These are phyloP conservation scores for Kwoniella dendrophila DNA, from an alignment of 768 basidiomycete genomes.

Conservation along the genomic window DNA sequence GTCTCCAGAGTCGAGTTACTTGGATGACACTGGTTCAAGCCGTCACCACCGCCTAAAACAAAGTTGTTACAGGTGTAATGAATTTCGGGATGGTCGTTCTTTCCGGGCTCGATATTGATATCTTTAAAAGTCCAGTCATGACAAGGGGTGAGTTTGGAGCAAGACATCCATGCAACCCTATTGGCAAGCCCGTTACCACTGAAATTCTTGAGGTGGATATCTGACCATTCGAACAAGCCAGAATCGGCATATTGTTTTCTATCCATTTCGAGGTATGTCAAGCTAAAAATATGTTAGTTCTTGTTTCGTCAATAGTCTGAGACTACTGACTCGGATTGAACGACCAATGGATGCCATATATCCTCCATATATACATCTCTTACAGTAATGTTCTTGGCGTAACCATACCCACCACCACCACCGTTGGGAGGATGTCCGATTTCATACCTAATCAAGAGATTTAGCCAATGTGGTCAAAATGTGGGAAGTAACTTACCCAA, in stretches of 20 bases:
- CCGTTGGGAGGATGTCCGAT: constrained; percentile 38
- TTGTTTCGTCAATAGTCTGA: not conserved
- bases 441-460: constrained; percentile 1
- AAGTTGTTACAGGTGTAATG: constrained; percentile 44
- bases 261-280: constrained; percentile 29
- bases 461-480: not conserved
- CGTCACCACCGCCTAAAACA: constrained; percentile 35
- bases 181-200: constrained; percentile 34
- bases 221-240: constrained; percentile 37
- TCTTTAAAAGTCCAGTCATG: constrained; percentile 34
- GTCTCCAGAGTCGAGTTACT: constrained; percentile 34
- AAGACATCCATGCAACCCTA: constrained; percentile 36
- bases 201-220: constrained; percentile 39
- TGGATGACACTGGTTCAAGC: constrained; percentile 40
- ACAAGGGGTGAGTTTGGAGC: constrained; percentile 37
- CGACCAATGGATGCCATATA: constrained; percentile 32
- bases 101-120: constrained; percentile 36
- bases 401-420: constrained; percentile 42
- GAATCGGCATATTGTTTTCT: constrained; percentile 29
- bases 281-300: constrained; percentile 15
- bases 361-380: constrained; percentile 40
- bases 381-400: constrained; percentile 34
- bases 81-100: constrained; percentile 34
- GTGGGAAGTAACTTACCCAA: constrained; percentile 21
- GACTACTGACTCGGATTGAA: constrained; percentile 35